phyloP scores from a whole-genome alignment of 192 early-diverging fungal genomes.

The Chytriomyces sp. region DNA sequence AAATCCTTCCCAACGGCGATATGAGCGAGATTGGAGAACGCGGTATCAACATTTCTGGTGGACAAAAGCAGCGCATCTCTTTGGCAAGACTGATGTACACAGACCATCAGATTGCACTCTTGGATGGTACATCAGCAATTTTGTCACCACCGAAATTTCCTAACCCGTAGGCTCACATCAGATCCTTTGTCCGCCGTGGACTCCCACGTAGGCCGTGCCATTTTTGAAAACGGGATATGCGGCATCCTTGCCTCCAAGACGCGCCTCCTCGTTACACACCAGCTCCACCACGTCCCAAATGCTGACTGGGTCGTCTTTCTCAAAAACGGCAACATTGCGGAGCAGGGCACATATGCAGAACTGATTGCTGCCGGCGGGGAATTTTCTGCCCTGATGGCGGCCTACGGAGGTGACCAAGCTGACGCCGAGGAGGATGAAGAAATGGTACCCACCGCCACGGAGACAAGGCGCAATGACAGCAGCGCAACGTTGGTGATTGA shows the following conservation, averaged over 20 bases:
- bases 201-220: slow-evolving; percentile 54
- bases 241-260: slow-evolving; percentile 71
- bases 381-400: slow-evolving; percentile 60
- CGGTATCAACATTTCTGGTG: slow-evolving; percentile 49
- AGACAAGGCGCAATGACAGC: slow-evolving; percentile 6
- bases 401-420: slow-evolving; percentile 60
- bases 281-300: slow-evolving; percentile 68
- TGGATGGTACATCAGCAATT: slow-evolving; percentile 67
- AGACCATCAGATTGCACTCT: slow-evolving; percentile 70
- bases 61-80: slow-evolving; percentile 81
- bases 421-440: slow-evolving; percentile 54
- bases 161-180: not conserved
- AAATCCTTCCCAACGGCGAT: slow-evolving; percentile 66
- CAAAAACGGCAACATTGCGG: slow-evolving; percentile 69
- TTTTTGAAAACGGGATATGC: slow-evolving; percentile 75
- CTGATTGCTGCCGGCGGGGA: slow-evolving; percentile 62
- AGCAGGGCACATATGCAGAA: slow-evolving; percentile 65
- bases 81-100: slow-evolving; percentile 79
- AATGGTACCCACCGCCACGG: slow-evolving; percentile 21
- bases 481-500: not conserved
- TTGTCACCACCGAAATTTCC: slow-evolving; percentile 11
- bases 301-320: slow-evolving; percentile 74
- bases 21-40: slow-evolving; percentile 52
- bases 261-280: slow-evolving; percentile 74
- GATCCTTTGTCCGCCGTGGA: slow-evolving; percentile 94